phyloP scores from a whole-genome alignment of 2,329 filamentous ascomycete species.

The Ophiocordyceps robertsii region DNA sequence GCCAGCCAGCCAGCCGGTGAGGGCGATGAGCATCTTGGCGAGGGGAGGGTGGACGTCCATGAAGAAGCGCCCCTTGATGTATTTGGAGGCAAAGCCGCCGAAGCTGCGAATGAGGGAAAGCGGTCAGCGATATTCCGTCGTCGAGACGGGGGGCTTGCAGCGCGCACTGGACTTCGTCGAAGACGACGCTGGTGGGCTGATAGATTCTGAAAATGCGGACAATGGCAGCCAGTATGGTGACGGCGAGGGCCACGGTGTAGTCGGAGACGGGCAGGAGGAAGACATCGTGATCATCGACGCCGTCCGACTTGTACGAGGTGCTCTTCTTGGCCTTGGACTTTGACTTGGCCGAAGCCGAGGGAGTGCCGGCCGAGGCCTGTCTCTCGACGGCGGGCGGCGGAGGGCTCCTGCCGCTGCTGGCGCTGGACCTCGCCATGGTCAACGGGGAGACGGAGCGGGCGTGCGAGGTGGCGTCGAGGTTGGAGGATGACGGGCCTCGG shows the following conservation, averaged over 20 bases:
- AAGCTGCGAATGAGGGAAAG: slow-evolving; percentile 47
- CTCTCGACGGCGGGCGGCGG: slow-evolving; percentile 13
- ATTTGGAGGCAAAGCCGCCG: slow-evolving; percentile 94
- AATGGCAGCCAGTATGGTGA: slow-evolving; percentile 63
- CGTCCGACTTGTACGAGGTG: slow-evolving; percentile 59
- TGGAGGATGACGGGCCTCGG: not conserved
- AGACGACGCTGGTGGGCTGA: slow-evolving; percentile 90
- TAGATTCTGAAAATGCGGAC: slow-evolving; percentile 94
- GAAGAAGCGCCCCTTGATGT: slow-evolving; percentile 98
- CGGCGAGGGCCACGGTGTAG: slow-evolving; percentile 59
- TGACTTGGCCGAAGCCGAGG: slow-evolving; percentile 12
- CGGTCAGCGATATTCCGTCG: slow-evolving; percentile 5
- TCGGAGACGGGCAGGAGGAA: slow-evolving; percentile 75
- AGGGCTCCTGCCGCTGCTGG: slow-evolving; percentile 21
- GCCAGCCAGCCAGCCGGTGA: slow-evolving; percentile 87
- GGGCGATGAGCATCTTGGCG: slow-evolving; percentile 89
- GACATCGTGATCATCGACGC: slow-evolving; percentile 81
- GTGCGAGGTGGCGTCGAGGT: not conserved
- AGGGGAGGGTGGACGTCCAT: slow-evolving; percentile 99
- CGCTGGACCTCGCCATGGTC: slow-evolving; percentile 21
- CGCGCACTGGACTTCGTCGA: slow-evolving; percentile 96
- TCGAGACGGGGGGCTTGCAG: slow-evolving; percentile 1
- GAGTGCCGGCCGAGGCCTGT: slow-evolving; percentile 1
- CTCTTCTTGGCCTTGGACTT: slow-evolving; percentile 24
- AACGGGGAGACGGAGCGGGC: not conserved